These are phyloP conservation scores for Aspergillaceae sp. DNA, from an alignment of 2,329 filamentous ascomycete genomes.

Conservation along the genomic window DNA sequence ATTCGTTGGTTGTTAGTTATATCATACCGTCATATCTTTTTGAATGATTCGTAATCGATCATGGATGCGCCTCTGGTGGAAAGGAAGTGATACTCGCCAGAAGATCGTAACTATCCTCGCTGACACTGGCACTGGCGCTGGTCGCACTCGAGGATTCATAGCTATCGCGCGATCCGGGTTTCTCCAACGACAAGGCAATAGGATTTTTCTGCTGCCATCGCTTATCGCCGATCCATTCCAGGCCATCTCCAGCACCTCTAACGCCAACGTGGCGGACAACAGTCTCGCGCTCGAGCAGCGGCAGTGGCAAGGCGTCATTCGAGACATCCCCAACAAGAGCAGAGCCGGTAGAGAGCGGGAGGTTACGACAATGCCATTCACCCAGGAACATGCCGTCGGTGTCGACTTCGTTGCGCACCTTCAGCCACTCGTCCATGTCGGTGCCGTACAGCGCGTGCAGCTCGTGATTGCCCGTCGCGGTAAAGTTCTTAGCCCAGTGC, in stretches of 20 bases:
- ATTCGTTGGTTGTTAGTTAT: no score
- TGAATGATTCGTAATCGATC: no score
- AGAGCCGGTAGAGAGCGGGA: slow-evolving; percentile 39
- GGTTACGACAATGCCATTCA: slow-evolving; percentile 71
- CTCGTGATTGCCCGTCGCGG: slow-evolving; percentile 47
- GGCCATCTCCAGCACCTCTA: slow-evolving; percentile 29
- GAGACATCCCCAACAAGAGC: not conserved
- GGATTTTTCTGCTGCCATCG: slow-evolving; percentile 12
- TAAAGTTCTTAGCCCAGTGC: slow-evolving; percentile 92
- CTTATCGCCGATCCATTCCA: slow-evolving; percentile 35
- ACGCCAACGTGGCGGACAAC: slow-evolving; percentile 18
- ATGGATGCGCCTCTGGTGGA: no score
- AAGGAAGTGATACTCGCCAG: no score
- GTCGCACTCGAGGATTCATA: no score
- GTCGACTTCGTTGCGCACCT: slow-evolving; percentile 61
- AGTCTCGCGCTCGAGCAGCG: slow-evolving; percentile 39
- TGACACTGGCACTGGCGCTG: no score
- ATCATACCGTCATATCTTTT: no score
- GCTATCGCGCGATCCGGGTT: no score
- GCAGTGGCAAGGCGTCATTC: slow-evolving; percentile 23
- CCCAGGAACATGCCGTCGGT: slow-evolving; percentile 82
- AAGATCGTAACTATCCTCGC: no score
- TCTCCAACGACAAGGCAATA: no score
- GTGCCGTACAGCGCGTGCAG: slow-evolving; percentile 61
- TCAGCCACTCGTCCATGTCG: slow-evolving; percentile 58